These are phyloP conservation scores for Mimosa bimucronata DNA, from an alignment of 306 rosid genomes.

Conservation along the genomic window DNA sequence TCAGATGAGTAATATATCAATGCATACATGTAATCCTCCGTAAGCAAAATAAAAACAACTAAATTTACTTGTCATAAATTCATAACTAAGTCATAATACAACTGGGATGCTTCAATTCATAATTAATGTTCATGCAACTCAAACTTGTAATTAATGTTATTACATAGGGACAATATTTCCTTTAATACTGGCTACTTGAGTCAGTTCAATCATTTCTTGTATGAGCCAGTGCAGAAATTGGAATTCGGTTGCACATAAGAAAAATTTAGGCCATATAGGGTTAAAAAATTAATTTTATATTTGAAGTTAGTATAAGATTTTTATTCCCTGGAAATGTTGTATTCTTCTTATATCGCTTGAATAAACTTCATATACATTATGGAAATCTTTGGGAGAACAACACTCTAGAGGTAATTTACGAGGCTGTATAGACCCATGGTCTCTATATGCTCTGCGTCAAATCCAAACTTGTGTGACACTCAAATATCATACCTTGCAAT, in stretches of 20 bases:
- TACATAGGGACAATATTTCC: background rate
- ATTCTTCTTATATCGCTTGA: background rate
- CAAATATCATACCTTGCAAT: background rate
- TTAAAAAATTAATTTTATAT: background rate
- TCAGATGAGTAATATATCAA: background rate
- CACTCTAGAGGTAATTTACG: background rate
- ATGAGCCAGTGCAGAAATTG: background rate
- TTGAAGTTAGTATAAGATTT: background rate
- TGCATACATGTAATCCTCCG: background rate
- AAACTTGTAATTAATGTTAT: background rate
- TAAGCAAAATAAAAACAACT: background rate
- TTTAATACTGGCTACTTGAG: background rate
- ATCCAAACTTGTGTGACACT: background rate
- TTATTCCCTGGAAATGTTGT: background rate
- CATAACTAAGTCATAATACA: background rate
- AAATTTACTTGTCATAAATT: background rate
- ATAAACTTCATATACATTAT: background rate
- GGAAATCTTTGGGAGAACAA: background rate
- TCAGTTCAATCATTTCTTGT: background rate
- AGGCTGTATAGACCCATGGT: background rate
- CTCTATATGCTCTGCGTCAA: background rate
- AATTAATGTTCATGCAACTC: background rate
- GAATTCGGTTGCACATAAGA: background rate
- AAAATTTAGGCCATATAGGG: background rate
- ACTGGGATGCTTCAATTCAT: background rate